Evolutionary conservation across 75 land plant genomes (phyloP).

Genomic region (Cupressus sempervirens): DNA sequence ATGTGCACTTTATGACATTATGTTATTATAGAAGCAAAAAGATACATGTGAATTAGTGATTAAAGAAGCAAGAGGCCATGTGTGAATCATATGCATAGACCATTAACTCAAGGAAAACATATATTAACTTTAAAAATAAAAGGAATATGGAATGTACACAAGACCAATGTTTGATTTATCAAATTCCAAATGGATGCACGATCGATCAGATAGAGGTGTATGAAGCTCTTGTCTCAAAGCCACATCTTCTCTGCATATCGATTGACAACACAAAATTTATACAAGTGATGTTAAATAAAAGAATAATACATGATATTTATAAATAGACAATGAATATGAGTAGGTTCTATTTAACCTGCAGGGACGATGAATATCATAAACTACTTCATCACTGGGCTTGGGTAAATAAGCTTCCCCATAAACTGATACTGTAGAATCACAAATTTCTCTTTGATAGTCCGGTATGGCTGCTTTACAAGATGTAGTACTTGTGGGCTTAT

Average conservation of each 20-base stretch:
- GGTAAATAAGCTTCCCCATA: slow-evolving; percentile 30
- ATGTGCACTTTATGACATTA: background rate
- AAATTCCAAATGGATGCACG: slow-evolving; percentile 96
- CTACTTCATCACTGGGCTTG: slow-evolving; percentile 53
- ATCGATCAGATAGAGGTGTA: slow-evolving; percentile 72
- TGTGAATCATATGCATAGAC: background rate
- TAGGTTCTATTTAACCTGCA: slow-evolving; percentile 52
- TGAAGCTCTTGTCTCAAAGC: slow-evolving; percentile 79
- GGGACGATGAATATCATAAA: slow-evolving; percentile 73
- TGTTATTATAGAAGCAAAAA: too few species aligned
- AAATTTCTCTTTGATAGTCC: slow-evolving; percentile 69
- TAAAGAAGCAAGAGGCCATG: background rate
- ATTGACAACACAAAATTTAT: slow-evolving; percentile 1
- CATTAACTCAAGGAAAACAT: background rate
- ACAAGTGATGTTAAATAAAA: background rate
- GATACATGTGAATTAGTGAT: too few species aligned
- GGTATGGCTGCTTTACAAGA: slow-evolving; percentile 78
- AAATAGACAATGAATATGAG: background rate
- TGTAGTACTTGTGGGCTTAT: slow-evolving; percentile 36
- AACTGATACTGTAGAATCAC: slow-evolving; percentile 32
- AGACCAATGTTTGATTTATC: slow-evolving; percentile 76
- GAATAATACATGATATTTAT: background rate
- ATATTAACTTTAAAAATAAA: background rate
- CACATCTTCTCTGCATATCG: slow-evolving; percentile 58
- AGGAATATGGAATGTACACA: slow-evolving; percentile 35